These are phyloP conservation scores for Solanum corneliomulleri DNA, from an alignment of 257 asterid species.

Conservation along the genomic window DNA sequence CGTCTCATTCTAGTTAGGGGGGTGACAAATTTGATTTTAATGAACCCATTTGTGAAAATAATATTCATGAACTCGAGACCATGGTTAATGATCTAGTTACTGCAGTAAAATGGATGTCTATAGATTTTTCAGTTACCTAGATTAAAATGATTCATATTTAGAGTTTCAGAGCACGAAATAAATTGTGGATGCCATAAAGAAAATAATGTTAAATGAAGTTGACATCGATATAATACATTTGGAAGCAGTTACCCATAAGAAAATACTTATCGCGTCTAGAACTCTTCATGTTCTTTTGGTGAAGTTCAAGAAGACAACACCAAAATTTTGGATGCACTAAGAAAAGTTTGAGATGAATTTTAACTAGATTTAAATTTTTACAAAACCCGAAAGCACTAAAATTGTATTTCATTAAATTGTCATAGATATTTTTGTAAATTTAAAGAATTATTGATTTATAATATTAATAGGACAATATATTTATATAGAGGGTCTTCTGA, in stretches of 20 bases:
- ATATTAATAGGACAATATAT: neutral
- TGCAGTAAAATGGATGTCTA: neutral
- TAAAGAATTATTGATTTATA: neutral
- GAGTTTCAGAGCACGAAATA: neutral
- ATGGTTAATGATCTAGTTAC: neutral
- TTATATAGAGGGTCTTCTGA: neutral
- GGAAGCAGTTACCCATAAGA: neutral
- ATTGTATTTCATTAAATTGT: no score
- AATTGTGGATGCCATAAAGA: neutral
- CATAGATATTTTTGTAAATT: no score
- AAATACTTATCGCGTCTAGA: neutral
- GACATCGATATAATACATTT: neutral
- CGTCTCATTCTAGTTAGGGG: neutral
- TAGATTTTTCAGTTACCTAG: no score
- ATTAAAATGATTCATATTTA: no score
- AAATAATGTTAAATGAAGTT: neutral
- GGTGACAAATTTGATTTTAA: neutral
- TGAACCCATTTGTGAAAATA: no score
- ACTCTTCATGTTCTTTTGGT: neutral
- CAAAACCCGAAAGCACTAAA: neutral
- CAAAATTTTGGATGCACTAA: neutral
- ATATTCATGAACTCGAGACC: neutral
- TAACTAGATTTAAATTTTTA: no score
- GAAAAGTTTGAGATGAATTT: neutral
- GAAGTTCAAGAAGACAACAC: neutral